phyloP scores from a whole-genome alignment of 2,329 filamentous ascomycete genomes.

The Hymenoscyphus infarciens region DNA sequence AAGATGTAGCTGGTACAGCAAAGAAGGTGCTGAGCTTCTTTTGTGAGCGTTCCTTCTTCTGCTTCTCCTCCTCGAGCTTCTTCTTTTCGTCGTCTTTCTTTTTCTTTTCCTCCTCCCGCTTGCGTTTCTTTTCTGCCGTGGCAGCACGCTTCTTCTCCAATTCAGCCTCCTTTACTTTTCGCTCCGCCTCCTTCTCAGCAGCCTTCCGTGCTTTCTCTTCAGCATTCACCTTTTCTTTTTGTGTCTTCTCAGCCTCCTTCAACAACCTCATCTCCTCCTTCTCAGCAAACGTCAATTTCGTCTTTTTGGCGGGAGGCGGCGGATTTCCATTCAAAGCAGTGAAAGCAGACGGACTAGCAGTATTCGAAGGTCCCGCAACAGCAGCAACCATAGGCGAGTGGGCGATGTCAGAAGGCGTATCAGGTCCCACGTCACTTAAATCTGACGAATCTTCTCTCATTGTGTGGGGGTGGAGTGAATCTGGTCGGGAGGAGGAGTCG shows the following conservation, averaged over 20 bases:
- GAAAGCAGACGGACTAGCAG: conserved; percentile 21
- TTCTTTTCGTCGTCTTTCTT: conserved; percentile 39
- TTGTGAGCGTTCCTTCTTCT: conserved; percentile 45
- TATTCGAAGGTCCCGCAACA: conserved; percentile 1
- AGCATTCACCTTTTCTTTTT: conserved; percentile 28
- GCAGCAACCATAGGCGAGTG: conserved; percentile 7
- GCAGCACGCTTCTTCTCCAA: conserved; percentile 31
- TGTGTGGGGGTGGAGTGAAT: conserved; percentile 1
- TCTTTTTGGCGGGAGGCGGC: conserved; percentile 27
- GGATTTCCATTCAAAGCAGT: conserved; percentile 22
- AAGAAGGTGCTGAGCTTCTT: conserved; percentile 37
- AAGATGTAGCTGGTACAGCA: conserved; percentile 16
- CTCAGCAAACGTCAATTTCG: conserved; percentile 30
- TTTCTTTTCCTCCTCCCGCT: conserved; percentile 38
- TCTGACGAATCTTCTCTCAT: conserved; percentile 14
- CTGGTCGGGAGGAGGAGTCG: not conserved
- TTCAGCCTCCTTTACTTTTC: conserved; percentile 32
- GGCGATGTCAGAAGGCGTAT: conserved; percentile 19
- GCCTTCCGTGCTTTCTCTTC: conserved; percentile 30
- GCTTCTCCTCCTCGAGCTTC: conserved; percentile 44
- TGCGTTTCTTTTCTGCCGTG: conserved; percentile 30
- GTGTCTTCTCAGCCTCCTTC: not conserved
- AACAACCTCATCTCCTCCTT: conserved; percentile 23
- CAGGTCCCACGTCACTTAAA: conserved; percentile 23
- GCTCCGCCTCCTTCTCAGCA: conserved; percentile 41